These are phyloP conservation scores for Rhodomyrtus tomentosa DNA, from an alignment of 345 rosid genomes.

Conservation along the genomic window DNA sequence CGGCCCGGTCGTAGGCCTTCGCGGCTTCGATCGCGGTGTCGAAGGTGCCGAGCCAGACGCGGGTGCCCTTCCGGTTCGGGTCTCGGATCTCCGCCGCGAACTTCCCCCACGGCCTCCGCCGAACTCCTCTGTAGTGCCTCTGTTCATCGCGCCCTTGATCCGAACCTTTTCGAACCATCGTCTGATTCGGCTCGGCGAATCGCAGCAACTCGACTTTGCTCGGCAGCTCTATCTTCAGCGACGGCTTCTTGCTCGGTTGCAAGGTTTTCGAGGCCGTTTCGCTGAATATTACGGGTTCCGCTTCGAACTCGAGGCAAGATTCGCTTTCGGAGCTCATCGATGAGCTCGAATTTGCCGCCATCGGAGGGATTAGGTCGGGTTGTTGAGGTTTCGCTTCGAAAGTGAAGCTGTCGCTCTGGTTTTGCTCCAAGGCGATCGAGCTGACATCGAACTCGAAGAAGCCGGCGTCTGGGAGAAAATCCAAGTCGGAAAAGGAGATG, in stretches of 20 bases:
- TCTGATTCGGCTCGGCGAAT: slow-evolving; percentile 12
- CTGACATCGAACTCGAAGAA: slow-evolving; percentile 7
- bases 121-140: slow-evolving; percentile 79
- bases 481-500: slow-evolving; percentile 2
- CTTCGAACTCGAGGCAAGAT: slow-evolving; percentile 16
- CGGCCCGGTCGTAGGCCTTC: slow-evolving; percentile 78
- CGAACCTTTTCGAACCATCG: not conserved
- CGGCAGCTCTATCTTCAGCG: slow-evolving; percentile 41
- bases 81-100: slow-evolving; percentile 96
- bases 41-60: slow-evolving; percentile 88
- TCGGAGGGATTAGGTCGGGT: not conserved
- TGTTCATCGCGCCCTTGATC: slow-evolving; percentile 4
- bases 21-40: slow-evolving; percentile 73
- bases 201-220: slow-evolving; percentile 34
- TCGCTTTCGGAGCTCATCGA: not conserved
- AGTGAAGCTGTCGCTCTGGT: not conserved
- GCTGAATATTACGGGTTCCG: slow-evolving; percentile 28
- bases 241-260: slow-evolving; percentile 15
- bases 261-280: slow-evolving; percentile 19
- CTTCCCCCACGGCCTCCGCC: slow-evolving; percentile 93
- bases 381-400: not conserved
- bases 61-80: slow-evolving; percentile 58
- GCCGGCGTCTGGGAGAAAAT: not conserved
- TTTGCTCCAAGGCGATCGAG: not conserved
- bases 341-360: not conserved